These are phyloP conservation scores for Hypericum androsaemum DNA, from an alignment of 345 rosid species.

Conservation along the genomic window DNA sequence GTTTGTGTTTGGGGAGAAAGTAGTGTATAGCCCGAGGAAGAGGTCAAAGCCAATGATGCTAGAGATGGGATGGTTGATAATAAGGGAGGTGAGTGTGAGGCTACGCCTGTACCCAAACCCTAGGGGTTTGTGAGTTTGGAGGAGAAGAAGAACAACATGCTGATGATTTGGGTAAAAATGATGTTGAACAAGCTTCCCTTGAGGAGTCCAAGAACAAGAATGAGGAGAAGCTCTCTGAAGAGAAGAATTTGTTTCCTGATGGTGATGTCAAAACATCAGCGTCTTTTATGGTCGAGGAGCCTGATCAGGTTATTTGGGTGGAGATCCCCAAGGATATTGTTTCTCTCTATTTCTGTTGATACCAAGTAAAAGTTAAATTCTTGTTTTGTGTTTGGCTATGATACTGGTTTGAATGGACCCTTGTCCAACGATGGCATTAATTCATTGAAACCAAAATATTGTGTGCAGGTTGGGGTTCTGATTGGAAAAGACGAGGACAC, in stretches of 20 bases:
- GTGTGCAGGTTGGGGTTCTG: slow-evolving; percentile 71
- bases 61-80: slow-evolving; percentile 15
- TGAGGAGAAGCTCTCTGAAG: neutral
- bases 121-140: neutral
- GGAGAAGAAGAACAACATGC: slow-evolving; percentile 8
- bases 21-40: slow-evolving; percentile 23
- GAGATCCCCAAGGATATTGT: slow-evolving; percentile 76
- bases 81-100: slow-evolving; percentile 17
- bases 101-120: neutral
- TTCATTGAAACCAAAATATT: neutral
- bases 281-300: slow-evolving; percentile 12
- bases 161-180: slow-evolving; percentile 12
- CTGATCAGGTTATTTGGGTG: slow-evolving; percentile 29
- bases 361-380: too few relatives aligned
- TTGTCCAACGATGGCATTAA: neutral
- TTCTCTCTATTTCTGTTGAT: too few relatives aligned
- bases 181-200: slow-evolving; percentile 15
- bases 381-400: too few relatives aligned
- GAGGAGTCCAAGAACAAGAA: slow-evolving; percentile 18
- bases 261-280: slow-evolving; percentile 13
- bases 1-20: too few relatives aligned
- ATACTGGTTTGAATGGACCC: neutral
- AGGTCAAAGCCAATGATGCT: slow-evolving; percentile 10
- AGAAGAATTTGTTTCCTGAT: neutral
- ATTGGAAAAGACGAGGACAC: slow-evolving; percentile 94